Evolutionary conservation across 805 yeast genomes (phyloP), one percentile per base, ranked within the genome.

Genomic region (Wickerhamomyces pijperi): DNA sequence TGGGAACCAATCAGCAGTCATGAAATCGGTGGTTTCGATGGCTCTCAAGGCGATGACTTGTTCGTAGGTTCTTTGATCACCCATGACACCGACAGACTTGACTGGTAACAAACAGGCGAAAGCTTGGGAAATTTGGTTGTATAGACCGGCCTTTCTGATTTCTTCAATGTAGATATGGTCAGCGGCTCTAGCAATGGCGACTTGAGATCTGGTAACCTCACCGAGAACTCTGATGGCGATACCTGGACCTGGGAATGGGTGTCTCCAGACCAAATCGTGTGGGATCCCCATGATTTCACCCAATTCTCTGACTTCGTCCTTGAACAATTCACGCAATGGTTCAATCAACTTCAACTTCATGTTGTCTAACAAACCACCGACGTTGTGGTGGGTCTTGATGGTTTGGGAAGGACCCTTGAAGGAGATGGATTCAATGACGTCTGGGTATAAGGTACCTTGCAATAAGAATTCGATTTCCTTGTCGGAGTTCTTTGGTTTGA

Each of bases 221-320:
- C 99, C 99, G 36, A 92, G 71, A 41, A 92, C 94, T 67, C 99
- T 82, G 63, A 92, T 92, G 52, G 97, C 99, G 59, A 92, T 83
- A 70, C 99, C 99, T 61, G 99, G 99, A 61, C 99, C 99, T 55
- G 99, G 99, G 94, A 92, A 92, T 42, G 99, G 99, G 62, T 92
- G 99, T 74, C 99, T 85, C 97, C 97, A 90, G 50, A 92, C 97
- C 53, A 92, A 74, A 54, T 92, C 97, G 58, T 85, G 92, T 28
- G 97, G 94, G 54, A 92, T 90, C 37, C 95, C 96, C 68, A 92
- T 68, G 39, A 92, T 67, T 69, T 86, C 85, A 66, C 99, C 99
- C 51, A 92, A 71, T 54, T 81, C 84, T 66, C 99, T 86, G 42
- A 92, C 99, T 73, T 92, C 99, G 63, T 92, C 99, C 69, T 92